phyloP scores from a whole-genome alignment of 495 filamentous ascomycete species.

The Penicillium parvum region DNA sequence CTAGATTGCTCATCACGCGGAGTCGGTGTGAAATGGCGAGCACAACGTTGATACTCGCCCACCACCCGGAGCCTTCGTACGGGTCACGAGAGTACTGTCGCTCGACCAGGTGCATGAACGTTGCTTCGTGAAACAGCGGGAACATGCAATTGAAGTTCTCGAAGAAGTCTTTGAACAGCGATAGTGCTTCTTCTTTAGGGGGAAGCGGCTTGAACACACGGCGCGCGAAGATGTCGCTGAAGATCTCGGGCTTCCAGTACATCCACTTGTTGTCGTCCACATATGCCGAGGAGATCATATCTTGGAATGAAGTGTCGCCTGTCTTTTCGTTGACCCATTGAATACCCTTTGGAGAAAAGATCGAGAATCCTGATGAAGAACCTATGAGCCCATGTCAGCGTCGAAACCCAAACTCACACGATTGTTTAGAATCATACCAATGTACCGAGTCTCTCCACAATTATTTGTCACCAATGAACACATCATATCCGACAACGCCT shows the following conservation, averaged over 20 bases:
- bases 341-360: constrained; percentile 95
- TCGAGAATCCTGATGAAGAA: constrained; percentile 96
- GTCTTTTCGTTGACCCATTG: constrained; percentile 99
- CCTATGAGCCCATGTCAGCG: constrained; percentile 47
- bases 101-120: constrained; percentile 94
- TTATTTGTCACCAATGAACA: constrained; percentile 98
- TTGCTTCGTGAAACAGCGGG: constrained; percentile 93
- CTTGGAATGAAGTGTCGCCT: constrained; percentile 87
- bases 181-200: constrained; percentile 72
- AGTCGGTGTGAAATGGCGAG: constrained; percentile 87
- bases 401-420: constrained; percentile 2
- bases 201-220: constrained; percentile 81
- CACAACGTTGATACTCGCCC: constrained; percentile 93
- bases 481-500: constrained; percentile 96
- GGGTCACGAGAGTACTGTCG: constrained; percentile 87
- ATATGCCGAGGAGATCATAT: constrained; percentile 83
- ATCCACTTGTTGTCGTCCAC: constrained; percentile 90
- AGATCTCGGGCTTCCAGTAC: constrained; percentile 94
- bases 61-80: constrained; percentile 97
- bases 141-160: constrained; percentile 99
- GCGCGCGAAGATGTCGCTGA: constrained; percentile 84
- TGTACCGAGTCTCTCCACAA: constrained; percentile 91
- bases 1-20: constrained; percentile 92
- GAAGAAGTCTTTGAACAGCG: constrained; percentile 87
- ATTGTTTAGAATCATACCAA: constrained; percentile 56